These are phyloP conservation scores for Aspergillus viridinutans DNA, from an alignment of 2,329 filamentous ascomycete genomes.

Conservation along the genomic window DNA sequence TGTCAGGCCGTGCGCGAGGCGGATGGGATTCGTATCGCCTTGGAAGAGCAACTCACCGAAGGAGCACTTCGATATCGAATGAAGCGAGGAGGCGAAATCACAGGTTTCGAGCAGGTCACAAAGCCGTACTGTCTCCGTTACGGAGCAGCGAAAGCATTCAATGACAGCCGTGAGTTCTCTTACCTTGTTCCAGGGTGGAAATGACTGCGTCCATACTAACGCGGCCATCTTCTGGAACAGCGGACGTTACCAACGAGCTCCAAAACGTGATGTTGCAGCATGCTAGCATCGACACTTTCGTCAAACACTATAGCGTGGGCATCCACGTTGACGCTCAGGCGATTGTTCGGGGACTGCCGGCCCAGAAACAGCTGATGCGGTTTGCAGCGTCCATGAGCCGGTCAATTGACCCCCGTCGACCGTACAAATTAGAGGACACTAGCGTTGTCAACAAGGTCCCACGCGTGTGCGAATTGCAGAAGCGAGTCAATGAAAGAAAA, in stretches of 20 bases:
- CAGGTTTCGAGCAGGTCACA: conserved; percentile 26
- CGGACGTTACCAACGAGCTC: conserved; percentile 13
- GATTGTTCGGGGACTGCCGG: conserved; percentile 19
- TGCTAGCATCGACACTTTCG: conserved; percentile 24
- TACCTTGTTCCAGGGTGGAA: not conserved
- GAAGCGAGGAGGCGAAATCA: conserved; percentile 25
- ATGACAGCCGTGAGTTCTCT: conserved; percentile 29
- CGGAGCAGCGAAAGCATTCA: conserved; percentile 30
- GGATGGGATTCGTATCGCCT: conserved; percentile 12
- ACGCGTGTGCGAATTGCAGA: conserved; percentile 12
- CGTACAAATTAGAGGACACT: conserved; percentile 23
- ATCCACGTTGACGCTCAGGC: conserved; percentile 23
- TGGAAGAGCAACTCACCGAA: too few species aligned
- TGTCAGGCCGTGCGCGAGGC: conserved; percentile 20
- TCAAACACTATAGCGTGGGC: conserved; percentile 24
- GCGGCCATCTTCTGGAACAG: conserved; percentile 5
- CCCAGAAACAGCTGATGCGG: conserved; percentile 20
- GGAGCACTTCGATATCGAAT: too few species aligned
- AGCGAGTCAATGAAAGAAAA: conserved; percentile 15
- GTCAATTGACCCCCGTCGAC: conserved; percentile 21
- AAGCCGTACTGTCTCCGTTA: conserved; percentile 32
- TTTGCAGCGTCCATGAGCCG: conserved; percentile 25
- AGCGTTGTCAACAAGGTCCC: conserved; percentile 22
- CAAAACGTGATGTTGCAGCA: conserved; percentile 23
- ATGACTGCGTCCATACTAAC: too few species aligned